A percentile compares a stretch with the other conserved stretches of the same genome.
Evolutionary conservation across 2,329 filamentous ascomycete species (phyloP).

Genomic region (Ophiosphaerella korrae): DNA sequence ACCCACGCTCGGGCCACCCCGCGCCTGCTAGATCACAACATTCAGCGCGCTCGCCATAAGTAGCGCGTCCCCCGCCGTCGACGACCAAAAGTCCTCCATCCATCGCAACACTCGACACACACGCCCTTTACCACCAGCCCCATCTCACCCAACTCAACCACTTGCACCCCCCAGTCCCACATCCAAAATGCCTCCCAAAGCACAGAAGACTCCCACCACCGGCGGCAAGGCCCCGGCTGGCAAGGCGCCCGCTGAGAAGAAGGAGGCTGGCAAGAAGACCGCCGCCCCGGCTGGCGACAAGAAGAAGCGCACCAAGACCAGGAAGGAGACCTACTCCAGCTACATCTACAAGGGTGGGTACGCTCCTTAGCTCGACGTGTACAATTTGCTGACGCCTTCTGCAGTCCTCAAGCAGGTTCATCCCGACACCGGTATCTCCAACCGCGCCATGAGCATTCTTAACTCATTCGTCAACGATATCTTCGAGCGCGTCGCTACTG

Average conservation of each 20-base stretch:
- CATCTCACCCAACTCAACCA: conserved; percentile 20
- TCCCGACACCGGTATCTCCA: conserved; percentile 99
- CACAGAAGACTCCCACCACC: conserved; percentile 94
- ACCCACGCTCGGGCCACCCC: conserved; percentile 36
- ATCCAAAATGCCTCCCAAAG: conserved; percentile 90
- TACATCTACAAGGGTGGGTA: conserved; percentile 99
- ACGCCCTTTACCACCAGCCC: conserved; percentile 26
- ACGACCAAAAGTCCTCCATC: conserved; percentile 41
- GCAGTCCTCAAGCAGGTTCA: conserved; percentile 99
- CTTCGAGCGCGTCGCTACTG: conserved; percentile 98
- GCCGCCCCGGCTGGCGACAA: conserved; percentile 89
- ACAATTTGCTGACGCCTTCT: conserved; percentile 43
- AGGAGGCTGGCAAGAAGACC: conserved; percentile 99
- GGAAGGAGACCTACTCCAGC: conserved; percentile 99
- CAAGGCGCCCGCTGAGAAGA: conserved; percentile 92
- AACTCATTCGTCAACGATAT: conserved; percentile 99
- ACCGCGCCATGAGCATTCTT: conserved; percentile 99
- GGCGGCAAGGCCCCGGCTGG: conserved; percentile 89
- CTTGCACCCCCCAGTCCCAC: conserved; percentile 14
- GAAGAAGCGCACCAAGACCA: conserved; percentile 99
- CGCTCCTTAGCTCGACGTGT: conserved; percentile 6
- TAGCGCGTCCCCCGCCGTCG: conserved; percentile 50
- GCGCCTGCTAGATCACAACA: conserved; percentile 48
- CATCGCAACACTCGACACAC: conserved; percentile 36
- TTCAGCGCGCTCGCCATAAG: conserved; percentile 48